Evolutionary conservation across 257 asterid species (phyloP).

Genomic region (Lycium ferocissimum): DNA sequence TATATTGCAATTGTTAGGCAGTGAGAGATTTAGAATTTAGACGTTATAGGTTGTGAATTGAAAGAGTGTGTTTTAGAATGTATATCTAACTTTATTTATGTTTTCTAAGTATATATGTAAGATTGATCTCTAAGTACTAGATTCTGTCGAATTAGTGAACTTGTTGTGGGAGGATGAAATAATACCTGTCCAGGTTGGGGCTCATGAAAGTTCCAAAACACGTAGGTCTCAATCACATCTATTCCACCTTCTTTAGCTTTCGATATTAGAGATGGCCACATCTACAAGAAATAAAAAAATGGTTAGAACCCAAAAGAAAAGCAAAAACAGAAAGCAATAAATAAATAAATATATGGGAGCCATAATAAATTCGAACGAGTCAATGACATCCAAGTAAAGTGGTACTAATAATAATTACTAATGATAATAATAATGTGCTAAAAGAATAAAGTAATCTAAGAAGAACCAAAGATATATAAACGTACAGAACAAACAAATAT

Average conservation of each 20-base stretch:
- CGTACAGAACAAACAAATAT: neutral
- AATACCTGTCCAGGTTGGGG: slow-evolving; percentile 69
- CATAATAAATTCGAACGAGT: neutral
- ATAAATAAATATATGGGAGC: neutral
- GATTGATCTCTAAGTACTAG: too few relatives aligned
- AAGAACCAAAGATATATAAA: neutral
- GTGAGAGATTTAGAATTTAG: too few relatives aligned
- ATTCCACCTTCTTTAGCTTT: slow-evolving; percentile 83
- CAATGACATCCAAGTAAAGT: neutral
- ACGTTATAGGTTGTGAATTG: too few relatives aligned
- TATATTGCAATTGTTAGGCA: too few relatives aligned
- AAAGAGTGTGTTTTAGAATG: too few relatives aligned
- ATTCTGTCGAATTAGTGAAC: too few relatives aligned
- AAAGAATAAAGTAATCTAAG: neutral
- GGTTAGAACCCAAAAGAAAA: neutral
- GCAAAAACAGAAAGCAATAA: neutral
- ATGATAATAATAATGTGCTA: neutral
- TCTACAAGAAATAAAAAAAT: slow-evolving; percentile 44
- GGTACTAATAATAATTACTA: too few relatives aligned
- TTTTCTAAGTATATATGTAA: too few relatives aligned
- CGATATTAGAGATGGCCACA: slow-evolving; percentile 80
- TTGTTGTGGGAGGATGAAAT: neutral
- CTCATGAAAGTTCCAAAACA: slow-evolving; percentile 90
- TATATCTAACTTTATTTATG: too few relatives aligned
- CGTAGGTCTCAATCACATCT: slow-evolving; percentile 77